Conservation (phyloP, 2,329 filamentous ascomycete species). For the Tolypocladium endophyticum region DNA sequence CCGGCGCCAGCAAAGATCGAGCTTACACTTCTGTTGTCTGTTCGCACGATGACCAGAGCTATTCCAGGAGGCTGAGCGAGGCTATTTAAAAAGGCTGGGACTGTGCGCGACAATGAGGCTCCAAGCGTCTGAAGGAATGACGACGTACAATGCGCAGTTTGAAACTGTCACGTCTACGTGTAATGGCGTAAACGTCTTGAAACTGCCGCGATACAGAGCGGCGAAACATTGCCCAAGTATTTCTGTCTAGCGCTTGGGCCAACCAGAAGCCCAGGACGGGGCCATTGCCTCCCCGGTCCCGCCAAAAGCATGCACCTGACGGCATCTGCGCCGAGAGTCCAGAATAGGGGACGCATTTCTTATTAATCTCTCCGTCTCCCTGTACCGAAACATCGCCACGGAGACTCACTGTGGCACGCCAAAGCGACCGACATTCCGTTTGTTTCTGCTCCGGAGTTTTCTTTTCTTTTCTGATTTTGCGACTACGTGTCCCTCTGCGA, state of each 20-base stretch:
- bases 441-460: neutral
- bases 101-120: neutral
- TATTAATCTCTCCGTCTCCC: conserved; percentile 9
- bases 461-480: neutral
- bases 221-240: neutral
- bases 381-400: conserved; percentile 8
- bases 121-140: neutral
- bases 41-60: neutral
- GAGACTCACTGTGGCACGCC: neutral
- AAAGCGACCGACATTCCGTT: neutral
- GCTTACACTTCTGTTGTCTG: neutral
- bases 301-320: conserved; percentile 7
- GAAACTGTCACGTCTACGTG: neutral
- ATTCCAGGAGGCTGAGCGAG: neutral
- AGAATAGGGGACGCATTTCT: conserved; percentile 14
- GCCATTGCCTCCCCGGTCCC: conserved; percentile 7
- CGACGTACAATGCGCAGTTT: neutral
- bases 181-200: neutral
- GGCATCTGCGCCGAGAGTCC: conserved; percentile 6
- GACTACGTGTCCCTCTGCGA: neutral
- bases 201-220: neutral
- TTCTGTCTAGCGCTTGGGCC: conserved; percentile 19
- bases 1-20: neutral
- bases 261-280: conserved; percentile 14
- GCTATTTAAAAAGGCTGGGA: neutral